Evolutionary conservation across 2,329 filamentous ascomycete genomes (phyloP).

Genomic region (Cladophialophora exuberans): DNA sequence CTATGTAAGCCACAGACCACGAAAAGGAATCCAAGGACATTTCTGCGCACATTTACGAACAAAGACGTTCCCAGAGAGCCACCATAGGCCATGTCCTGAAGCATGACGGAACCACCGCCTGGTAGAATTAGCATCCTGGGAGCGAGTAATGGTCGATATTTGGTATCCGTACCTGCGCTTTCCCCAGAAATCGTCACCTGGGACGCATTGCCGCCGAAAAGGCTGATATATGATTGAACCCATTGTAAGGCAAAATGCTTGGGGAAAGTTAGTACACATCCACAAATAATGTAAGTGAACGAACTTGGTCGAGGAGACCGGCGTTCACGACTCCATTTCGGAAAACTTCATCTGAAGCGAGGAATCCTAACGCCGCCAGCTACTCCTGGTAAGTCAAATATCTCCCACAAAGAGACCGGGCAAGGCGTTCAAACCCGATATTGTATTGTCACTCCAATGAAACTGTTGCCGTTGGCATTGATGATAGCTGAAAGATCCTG

Average conservation of each 20-base stretch:
- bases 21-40: not conserved
- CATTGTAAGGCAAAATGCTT: slow-evolving; percentile 60
- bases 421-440: slow-evolving; percentile 46
- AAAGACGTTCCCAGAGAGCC: slow-evolving; percentile 42
- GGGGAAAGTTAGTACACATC: not conserved
- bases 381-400: slow-evolving; percentile 23
- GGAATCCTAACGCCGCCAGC: slow-evolving; percentile 53
- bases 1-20: not conserved
- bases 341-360: slow-evolving; percentile 58
- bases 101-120: slow-evolving; percentile 47
- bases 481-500: slow-evolving; percentile 47
- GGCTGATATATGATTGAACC: slow-evolving; percentile 61
- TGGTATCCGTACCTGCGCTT: slow-evolving; percentile 47
- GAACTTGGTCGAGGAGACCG: slow-evolving; percentile 63
- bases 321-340: slow-evolving; percentile 63
- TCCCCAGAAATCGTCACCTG: slow-evolving; percentile 57
- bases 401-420: not conserved
- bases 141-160: not conserved
- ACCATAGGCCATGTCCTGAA: slow-evolving; percentile 59
- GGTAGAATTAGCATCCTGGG: not conserved
- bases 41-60: slow-evolving; percentile 39
- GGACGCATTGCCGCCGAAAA: slow-evolving; percentile 57
- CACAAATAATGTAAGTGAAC: not conserved
- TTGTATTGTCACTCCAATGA: slow-evolving; percentile 54
- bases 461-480: slow-evolving; percentile 52